Conservation (phyloP, 208 protist genomes). For the Acanthamoeba castellanii region DNA sequence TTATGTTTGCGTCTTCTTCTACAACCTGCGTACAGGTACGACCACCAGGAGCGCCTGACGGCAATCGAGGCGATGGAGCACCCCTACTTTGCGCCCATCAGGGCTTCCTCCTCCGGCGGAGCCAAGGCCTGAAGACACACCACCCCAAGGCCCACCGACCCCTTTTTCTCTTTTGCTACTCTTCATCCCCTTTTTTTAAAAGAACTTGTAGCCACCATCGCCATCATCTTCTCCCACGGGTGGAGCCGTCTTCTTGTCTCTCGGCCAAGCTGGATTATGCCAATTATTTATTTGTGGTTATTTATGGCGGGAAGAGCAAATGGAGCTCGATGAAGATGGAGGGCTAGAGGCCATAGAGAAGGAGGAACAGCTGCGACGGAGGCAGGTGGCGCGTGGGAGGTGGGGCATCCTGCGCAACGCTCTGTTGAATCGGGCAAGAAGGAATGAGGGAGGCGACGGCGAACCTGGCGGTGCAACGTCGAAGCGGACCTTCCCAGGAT, state of each 20-base stretch:
- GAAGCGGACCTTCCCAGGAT: neutral
- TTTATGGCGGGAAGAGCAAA: neutral
- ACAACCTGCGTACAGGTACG: slow-evolving; percentile 85
- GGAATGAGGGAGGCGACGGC: neutral
- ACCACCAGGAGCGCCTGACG: slow-evolving; percentile 97
- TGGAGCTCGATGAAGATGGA: neutral
- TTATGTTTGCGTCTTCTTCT: neutral
- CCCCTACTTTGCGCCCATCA: slow-evolving; percentile 95
- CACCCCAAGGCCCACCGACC: neutral
- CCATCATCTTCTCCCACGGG: neutral
- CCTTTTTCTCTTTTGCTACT: neutral
- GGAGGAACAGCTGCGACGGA: neutral
- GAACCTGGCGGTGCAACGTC: neutral
- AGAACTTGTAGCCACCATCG: neutral
- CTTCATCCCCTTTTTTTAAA: neutral
- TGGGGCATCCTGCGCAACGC: slow-evolving; percentile 28
- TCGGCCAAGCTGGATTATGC: neutral
- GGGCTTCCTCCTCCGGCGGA: slow-evolving; percentile 13
- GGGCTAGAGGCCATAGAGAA: neutral
- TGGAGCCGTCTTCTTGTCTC: neutral
- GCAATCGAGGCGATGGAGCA: slow-evolving; percentile 98
- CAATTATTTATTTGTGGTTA: neutral
- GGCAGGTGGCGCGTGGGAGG: neutral
- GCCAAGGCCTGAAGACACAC: neutral
- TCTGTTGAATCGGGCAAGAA: neutral